Base-by-base conservation (phyloP, 768 basidiomycete genomes). In the Kondoa malvinella region DNA sequence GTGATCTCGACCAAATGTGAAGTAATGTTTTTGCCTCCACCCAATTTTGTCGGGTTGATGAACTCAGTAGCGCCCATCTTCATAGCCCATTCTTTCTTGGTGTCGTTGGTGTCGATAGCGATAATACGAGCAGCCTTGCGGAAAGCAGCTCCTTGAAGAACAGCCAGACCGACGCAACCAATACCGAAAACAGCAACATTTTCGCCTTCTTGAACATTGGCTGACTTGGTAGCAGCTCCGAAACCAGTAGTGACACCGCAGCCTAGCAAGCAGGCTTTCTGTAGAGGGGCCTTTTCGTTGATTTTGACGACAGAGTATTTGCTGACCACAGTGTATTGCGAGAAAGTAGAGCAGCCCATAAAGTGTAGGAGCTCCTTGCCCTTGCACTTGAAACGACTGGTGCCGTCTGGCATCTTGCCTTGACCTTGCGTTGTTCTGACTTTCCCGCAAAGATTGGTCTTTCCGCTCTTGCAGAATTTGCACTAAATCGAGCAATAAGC, bases 311-410 rank as follows among this genome's bases (percentile, higher is more conserved):
- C 88, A 25, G 92, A 97, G 58, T 92, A 92, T 72, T 99, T 92
- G 59, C 91, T 88, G 1, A 99, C 91, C 68, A 99, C 95, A 4
- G 95, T 75, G 81, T 97, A 99, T 77, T 97, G 92, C n/a, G 94
- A 95, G 81, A 99, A 99, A 1, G 95, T 94, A 33, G 94, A 97
- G 30, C 87, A 90, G 57, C 95, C 95, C 95, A 97, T 99, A 74
- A 99, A 99, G 77, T 97, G 94, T 75, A 85, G 81, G 73, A 99
- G 82, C 59, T 85, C 81, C 78, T 94, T 79, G 33, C 92, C 95
- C 68, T 87, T 88, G 78, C 85, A 84, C 63, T 84, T 86, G 85
- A 99, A 99, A 62, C 95, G 89, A 64, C 81, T 82, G 12, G 85
- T 86, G 66, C 82, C 84, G 75, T 97, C 91, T 34, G 94, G 89